A percentile compares a stretch with the other conserved stretches of the same genome.
Conservation (phyloP, 305 asterid genomes). For the Ilex paraguariensis region DNA sequence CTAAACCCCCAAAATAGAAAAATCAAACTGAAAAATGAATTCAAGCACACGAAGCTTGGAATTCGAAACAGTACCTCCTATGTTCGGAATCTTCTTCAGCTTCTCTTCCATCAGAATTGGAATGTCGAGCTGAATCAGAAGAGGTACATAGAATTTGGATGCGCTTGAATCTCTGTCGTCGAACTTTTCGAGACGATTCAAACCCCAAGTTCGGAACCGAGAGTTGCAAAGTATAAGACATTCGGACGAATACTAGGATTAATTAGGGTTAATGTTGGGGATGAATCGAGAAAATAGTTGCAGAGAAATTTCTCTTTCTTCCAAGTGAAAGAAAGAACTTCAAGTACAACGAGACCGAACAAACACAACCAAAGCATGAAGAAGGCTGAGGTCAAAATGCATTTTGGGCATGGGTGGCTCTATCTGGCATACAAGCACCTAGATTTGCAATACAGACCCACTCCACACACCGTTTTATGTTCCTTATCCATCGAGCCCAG, state of each 20-base stretch:
- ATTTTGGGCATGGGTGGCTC: too few relatives aligned
- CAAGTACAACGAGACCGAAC: too few relatives aligned
- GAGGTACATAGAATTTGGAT: conserved; percentile 7
- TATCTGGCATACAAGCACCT: too few relatives aligned
- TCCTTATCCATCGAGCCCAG: too few relatives aligned
- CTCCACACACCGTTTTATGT: too few relatives aligned
- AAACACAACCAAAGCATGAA: too few relatives aligned
- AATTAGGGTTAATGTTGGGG: background rate
- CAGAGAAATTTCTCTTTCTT: too few relatives aligned
- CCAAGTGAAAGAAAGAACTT: too few relatives aligned
- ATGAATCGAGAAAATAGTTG: too few relatives aligned
- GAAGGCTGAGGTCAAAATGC: too few relatives aligned
- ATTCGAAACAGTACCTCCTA: background rate
- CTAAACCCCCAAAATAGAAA: conserved; percentile 6
- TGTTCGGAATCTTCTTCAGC: background rate
- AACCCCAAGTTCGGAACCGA: conserved; percentile 7
- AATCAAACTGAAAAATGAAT: conserved; percentile 2
- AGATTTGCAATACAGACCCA: too few relatives aligned
- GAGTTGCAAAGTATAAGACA: conserved; percentile 9
- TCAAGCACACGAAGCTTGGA: too few relatives aligned
- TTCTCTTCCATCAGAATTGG: conserved; percentile 6
- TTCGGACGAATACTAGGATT: background rate
- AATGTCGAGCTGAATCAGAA: background rate
- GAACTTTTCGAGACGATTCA: conserved; percentile 3
- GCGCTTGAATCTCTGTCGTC: background rate